Evolutionary conservation across 257 asterid species (phyloP).

Genomic region (Paulownia fortunei): DNA sequence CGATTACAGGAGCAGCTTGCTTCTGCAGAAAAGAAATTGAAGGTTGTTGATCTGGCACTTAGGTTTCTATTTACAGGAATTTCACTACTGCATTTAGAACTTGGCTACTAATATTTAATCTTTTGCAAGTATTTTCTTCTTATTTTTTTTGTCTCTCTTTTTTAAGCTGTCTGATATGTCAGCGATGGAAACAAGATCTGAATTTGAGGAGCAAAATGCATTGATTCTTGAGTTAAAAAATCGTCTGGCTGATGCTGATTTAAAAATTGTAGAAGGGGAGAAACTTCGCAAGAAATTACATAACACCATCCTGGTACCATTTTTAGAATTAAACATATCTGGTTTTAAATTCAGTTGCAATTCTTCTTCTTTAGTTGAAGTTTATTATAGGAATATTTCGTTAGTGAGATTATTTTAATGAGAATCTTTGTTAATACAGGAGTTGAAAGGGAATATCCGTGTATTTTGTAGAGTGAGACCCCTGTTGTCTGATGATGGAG

Average conservation of each 20-base stretch:
- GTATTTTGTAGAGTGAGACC: conserved; percentile 98
- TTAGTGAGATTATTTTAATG: background rate
- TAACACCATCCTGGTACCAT: conserved; percentile 84
- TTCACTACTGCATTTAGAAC: background rate
- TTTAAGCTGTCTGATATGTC: conserved; percentile 73
- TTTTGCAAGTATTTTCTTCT: background rate
- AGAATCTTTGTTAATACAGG: conserved; percentile 51
- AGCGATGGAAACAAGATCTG: conserved; percentile 66
- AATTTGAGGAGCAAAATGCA: conserved; percentile 67
- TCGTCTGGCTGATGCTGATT: conserved; percentile 84
- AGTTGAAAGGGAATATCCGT: conserved; percentile 90
- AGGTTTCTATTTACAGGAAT: background rate
- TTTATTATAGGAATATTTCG: background rate
- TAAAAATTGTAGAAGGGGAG: conserved; percentile 83
- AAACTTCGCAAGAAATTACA: conserved; percentile 86
- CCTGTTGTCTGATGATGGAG: conserved; percentile 73
- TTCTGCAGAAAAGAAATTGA: conserved; percentile 66
- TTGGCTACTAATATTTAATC: background rate
- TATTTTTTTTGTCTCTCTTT: background rate
- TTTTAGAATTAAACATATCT: conserved; percentile 20
- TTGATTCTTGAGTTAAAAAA: conserved; percentile 54
- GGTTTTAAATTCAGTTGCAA: background rate
- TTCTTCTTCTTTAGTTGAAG: background rate
- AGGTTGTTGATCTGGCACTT: conserved; percentile 48
- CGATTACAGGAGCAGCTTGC: conserved; percentile 71